A percentile compares a stretch with the other conserved stretches of the same genome.
These are phyloP conservation scores for Platanus orientalis DNA, from an alignment of 164 flowering plant species.

Conservation along the genomic window DNA sequence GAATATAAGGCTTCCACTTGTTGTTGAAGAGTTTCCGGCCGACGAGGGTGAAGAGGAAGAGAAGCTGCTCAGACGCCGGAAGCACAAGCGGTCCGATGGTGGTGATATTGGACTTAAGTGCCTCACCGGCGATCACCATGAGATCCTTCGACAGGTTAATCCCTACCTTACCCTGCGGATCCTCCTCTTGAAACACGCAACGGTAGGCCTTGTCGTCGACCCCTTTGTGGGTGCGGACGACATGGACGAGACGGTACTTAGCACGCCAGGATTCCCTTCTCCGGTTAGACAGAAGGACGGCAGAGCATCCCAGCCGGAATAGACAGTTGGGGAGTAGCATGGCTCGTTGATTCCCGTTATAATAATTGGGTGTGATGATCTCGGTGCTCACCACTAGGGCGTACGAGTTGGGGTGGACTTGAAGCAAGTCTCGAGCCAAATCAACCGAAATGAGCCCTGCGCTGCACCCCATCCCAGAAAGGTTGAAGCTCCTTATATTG, in stretches of 20 bases:
- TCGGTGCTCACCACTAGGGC: constrained; percentile 57
- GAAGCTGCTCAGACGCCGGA: constrained; percentile 54
- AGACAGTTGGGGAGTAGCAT: constrained; percentile 61
- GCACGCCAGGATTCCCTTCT: constrained; percentile 31
- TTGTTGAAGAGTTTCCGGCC: constrained; percentile 50
- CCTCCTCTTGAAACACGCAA: constrained; percentile 52
- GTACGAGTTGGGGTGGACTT: constrained; percentile 45
- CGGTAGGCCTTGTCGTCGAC: constrained; percentile 49
- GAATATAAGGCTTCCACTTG: constrained; percentile 60
- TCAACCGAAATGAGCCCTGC: constrained; percentile 57
- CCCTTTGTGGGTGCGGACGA: constrained; percentile 56
- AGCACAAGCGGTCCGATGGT: constrained; percentile 60
- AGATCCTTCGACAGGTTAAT: constrained; percentile 49
- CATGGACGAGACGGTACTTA: constrained; percentile 45
- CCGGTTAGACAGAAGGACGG: constrained; percentile 44
- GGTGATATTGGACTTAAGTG: constrained; percentile 54
- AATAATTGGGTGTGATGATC: constrained; percentile 51
- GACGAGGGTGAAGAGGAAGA: constrained; percentile 37
- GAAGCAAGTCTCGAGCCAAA: constrained; percentile 57
- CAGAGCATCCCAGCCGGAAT: constrained; percentile 63
- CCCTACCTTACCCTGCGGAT: constrained; percentile 44
- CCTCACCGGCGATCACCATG: constrained; percentile 61
- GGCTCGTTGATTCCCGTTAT: constrained; percentile 45
- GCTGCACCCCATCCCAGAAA: no score
- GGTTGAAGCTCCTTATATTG: no score